Conservation (phyloP, 306 rosid species). For the Crotalaria pallida region DNA sequence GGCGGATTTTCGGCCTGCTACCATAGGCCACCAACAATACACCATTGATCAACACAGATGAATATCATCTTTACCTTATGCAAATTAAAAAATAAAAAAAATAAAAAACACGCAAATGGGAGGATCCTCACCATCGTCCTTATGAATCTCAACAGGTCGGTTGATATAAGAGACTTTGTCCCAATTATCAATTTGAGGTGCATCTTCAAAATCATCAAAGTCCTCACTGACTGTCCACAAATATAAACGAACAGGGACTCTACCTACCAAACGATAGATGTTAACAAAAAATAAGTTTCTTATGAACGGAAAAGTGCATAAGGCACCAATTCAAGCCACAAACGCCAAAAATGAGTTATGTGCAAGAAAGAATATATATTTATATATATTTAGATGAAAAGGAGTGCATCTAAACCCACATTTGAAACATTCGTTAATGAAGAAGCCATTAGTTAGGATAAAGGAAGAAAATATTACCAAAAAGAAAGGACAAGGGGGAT, state of each 20-base stretch:
- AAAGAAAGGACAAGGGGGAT: not conserved
- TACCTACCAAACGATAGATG: slow-evolving; percentile 40
- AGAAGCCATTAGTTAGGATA: not conserved
- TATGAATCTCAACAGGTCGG: slow-evolving; percentile 69
- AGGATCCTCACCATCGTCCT: slow-evolving; percentile 53
- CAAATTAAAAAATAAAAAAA: not conserved
- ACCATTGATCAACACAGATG: not conserved
- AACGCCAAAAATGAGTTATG: not conserved
- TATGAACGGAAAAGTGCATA: not conserved
- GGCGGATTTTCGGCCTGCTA: not conserved
- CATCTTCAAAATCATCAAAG: slow-evolving; percentile 74
- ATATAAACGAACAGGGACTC: slow-evolving; percentile 84
- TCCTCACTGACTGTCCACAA: slow-evolving; percentile 56
- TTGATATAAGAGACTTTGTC: slow-evolving; percentile 81
- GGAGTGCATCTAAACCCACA: not conserved
- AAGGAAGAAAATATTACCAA: not conserved
- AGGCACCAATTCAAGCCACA: not conserved
- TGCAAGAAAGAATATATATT: too few relatives aligned
- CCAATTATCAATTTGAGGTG: slow-evolving; percentile 77
- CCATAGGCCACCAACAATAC: not conserved
- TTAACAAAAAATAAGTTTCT: slow-evolving; percentile 14
- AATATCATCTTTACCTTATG: not conserved
- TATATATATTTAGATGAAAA: not conserved
- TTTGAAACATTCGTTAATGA: not conserved
- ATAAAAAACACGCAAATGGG: not conserved